Evolutionary conservation across 305 asterid genomes (phyloP), one percentile per base, ranked within the genome.

Genomic region (Fraxinus angustifolia): DNA sequence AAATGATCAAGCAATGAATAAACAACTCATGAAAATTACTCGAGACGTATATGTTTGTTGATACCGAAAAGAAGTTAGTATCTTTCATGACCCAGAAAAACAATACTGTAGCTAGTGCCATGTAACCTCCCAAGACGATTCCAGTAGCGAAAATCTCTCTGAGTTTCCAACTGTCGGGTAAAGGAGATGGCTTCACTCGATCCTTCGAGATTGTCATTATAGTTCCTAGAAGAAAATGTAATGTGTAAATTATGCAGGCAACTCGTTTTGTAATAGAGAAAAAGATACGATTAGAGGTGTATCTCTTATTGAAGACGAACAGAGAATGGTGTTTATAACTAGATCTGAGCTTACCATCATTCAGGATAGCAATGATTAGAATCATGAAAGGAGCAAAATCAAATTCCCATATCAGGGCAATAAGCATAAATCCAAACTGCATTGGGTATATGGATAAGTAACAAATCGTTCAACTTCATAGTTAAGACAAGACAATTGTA

Each of bases 361-460:
- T 94, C 45, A 94, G 85, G 79, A 93, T 94, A 60, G 98, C 97
- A 23, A 94, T 94, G 88, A 94, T 91, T 82, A 93, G 92, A 82
- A 94, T 90, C 97, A 94, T 91, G 82, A 94, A 94, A 0, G 97
- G 97, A 17, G 97, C 92, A 2, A 94, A 94, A 86, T 93, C 94
- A 72, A 91, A 94, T 76, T 87, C 77, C 98, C 98, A 93, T 84
- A 93, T 90, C 84, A 89, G 84, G 28, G 92, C 96, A 80, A 94
- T 89, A 82, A 94, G 86, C 97, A 94, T 86, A 88, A 94, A 94
- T 65, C 97, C 98, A 38, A 94, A 88, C 98, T 94, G 93, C 84
- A 77, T 53, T 34, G 14, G 83, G 60, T 33, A 79, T 6, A 50
- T 6, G 74, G 35, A 21, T 16, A 19, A 79, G 70, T 78, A 40